phyloP scores from a whole-genome alignment of 176 grass and related monocot genomes.

The Pontederia paniculata region DNA sequence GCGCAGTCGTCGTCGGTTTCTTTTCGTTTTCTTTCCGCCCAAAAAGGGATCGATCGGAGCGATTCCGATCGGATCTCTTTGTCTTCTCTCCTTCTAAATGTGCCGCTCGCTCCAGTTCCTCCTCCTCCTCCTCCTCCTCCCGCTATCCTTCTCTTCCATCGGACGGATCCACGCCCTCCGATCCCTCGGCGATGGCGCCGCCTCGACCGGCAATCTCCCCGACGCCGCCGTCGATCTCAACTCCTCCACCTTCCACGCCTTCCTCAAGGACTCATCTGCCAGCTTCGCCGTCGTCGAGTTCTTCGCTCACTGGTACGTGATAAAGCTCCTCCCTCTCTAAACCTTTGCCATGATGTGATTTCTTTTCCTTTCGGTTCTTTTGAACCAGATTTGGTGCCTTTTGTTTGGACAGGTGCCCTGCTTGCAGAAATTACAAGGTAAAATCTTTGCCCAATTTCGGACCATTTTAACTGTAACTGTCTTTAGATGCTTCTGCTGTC shows the following conservation, averaged over 20 bases:
- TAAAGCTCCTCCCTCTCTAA: neutral
- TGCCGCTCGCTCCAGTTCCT: neutral
- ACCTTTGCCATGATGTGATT: neutral
- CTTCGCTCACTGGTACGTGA: constrained; percentile 80
- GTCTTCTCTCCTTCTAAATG: too few species aligned
- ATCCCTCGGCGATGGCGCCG: constrained; percentile 31
- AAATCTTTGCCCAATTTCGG: neutral
- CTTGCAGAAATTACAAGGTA: constrained; percentile 99
- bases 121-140: constrained; percentile 18
- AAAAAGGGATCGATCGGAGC: too few species aligned
- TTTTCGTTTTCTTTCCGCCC: too few species aligned
- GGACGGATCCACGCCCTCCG: constrained; percentile 30
- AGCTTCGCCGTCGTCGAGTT: constrained; percentile 92
- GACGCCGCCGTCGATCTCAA: constrained; percentile 84
- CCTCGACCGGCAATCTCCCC: neutral
- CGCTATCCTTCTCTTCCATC: constrained; percentile 9
- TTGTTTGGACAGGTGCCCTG: constrained; percentile 72
- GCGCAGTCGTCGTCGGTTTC: too few species aligned
- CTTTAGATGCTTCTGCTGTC: neutral
- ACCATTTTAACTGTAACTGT: neutral
- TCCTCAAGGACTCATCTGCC: constrained; percentile 48
- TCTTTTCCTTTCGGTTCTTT: constrained; percentile 17
- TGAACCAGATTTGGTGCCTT: constrained; percentile 13
- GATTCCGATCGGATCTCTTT: too few species aligned
- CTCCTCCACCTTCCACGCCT: constrained; percentile 49